Conservation (phyloP, 192 early-diverging fungal genomes). For the Pecoramyces ruminantium region DNA sequence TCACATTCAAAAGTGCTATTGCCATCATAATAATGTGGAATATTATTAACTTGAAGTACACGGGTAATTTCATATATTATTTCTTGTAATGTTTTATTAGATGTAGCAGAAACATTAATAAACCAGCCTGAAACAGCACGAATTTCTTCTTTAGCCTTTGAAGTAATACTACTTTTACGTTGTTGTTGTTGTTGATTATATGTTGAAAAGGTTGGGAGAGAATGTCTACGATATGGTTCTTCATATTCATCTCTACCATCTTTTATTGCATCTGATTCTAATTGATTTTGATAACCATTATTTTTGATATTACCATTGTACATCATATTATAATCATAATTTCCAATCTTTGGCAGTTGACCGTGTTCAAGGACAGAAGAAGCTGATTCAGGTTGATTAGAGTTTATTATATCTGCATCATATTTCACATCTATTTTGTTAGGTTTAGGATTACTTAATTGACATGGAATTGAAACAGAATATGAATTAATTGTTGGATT, state of each 20-base stretch:
- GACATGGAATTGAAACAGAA: neutral
- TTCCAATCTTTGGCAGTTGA: neutral
- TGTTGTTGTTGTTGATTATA: neutral
- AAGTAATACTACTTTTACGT: neutral
- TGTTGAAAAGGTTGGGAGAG: neutral
- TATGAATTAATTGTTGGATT: neutral
- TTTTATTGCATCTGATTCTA: neutral
- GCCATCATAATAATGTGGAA: slow-evolving; percentile 1
- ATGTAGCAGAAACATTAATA: slow-evolving; percentile 23
- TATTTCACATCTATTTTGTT: neutral
- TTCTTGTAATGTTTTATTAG: slow-evolving; percentile 11
- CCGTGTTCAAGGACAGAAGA: neutral
- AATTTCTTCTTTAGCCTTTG: slow-evolving; percentile 8
- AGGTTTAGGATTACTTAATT: neutral
- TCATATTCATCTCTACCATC: neutral
- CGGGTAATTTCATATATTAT: slow-evolving; percentile 12
- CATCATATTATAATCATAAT: neutral
- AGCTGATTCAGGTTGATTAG: neutral
- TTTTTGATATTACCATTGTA: neutral
- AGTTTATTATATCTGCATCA: neutral
- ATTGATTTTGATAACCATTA: neutral
- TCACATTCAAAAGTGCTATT: neutral
- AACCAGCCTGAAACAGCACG: slow-evolving; percentile 22
- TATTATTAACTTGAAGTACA: slow-evolving; percentile 4
- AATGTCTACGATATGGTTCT: neutral